Percentiles rank a stretch among this genome's conserved stretches.
Conservation (phyloP, 2,329 filamentous ascomycete species). For the Fusarium keratoplasticum region DNA sequence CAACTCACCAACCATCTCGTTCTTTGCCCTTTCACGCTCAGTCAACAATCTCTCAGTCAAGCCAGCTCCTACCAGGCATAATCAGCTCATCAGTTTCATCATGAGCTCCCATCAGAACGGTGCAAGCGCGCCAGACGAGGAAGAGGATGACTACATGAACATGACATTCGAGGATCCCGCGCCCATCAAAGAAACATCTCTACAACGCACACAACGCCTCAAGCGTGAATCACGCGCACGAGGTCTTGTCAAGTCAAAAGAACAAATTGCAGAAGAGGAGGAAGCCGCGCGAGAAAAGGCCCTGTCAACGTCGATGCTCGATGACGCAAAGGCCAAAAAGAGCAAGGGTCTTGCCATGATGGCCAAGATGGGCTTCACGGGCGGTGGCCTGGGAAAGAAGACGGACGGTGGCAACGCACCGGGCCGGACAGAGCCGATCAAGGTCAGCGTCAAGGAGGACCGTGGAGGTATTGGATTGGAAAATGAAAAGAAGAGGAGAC, state of each 20-base stretch:
- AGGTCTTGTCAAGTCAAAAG: constrained; percentile 80
- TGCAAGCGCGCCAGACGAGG: constrained; percentile 60
- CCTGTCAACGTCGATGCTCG: constrained; percentile 78
- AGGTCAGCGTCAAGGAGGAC: constrained; percentile 80
- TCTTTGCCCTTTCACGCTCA: background rate
- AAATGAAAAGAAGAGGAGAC: constrained; percentile 82
- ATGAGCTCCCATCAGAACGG: constrained; percentile 27
- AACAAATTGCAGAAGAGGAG: constrained; percentile 81
- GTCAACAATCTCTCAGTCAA: background rate
- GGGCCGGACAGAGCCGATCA: constrained; percentile 75
- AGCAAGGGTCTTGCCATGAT: constrained; percentile 97
- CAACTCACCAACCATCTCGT: background rate
- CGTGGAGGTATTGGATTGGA: constrained; percentile 87
- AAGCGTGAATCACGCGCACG: constrained; percentile 75
- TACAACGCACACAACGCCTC: constrained; percentile 65
- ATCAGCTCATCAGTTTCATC: background rate
- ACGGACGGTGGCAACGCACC: constrained; percentile 58
- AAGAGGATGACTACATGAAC: constrained; percentile 96
- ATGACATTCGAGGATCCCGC: constrained; percentile 84
- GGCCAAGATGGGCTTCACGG: constrained; percentile 93
- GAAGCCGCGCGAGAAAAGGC: constrained; percentile 79
- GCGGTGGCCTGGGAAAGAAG: constrained; percentile 74
- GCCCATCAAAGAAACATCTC: constrained; percentile 64
- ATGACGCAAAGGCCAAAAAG: constrained; percentile 63
- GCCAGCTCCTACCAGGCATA: background rate